phyloP scores from a whole-genome alignment of 257 asterid species.

The Prunella vulgaris region DNA sequence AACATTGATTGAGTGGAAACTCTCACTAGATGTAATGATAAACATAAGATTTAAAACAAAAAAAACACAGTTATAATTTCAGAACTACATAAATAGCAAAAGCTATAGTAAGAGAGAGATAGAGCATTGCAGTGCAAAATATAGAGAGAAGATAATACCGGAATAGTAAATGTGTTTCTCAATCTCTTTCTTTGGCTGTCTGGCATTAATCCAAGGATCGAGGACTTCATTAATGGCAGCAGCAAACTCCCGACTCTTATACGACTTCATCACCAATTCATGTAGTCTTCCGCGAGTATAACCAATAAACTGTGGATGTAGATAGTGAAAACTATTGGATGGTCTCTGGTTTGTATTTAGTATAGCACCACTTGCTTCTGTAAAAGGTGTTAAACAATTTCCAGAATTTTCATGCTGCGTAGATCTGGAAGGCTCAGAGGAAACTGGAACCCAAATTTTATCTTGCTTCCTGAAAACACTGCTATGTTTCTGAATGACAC shows the following conservation, averaged over 20 bases:
- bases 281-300: conserved; percentile 94
- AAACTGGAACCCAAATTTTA: conserved; percentile 87
- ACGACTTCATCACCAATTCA: conserved; percentile 94
- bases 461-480: conserved; percentile 82
- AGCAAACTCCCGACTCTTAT: conserved; percentile 95
- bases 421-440: conserved; percentile 33
- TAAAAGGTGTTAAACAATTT: conserved; percentile 26
- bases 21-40: conserved; percentile 8
- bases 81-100: conserved; percentile 1
- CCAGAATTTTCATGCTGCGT: conserved; percentile 30
- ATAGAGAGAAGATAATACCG: conserved; percentile 41
- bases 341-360: conserved; percentile 24
- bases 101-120: conserved; percentile 9
- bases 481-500: conserved; percentile 66
- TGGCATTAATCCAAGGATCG: conserved; percentile 95
- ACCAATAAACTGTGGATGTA: conserved; percentile 94
- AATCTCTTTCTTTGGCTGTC: conserved; percentile 86
- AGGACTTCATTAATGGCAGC: conserved; percentile 97
- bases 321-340: conserved; percentile 52
- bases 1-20: conserved; percentile 24
- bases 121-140: conserved; percentile 4
- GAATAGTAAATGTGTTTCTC: conserved; percentile 45
- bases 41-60: conserved; percentile 1
- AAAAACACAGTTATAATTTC: background rate
- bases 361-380: conserved; percentile 29